Evolutionary conservation across 371 early-diverging fungal genomes (phyloP), one percentile per base, ranked within the genome.

Genomic region (Fennellomyces sp.): DNA sequence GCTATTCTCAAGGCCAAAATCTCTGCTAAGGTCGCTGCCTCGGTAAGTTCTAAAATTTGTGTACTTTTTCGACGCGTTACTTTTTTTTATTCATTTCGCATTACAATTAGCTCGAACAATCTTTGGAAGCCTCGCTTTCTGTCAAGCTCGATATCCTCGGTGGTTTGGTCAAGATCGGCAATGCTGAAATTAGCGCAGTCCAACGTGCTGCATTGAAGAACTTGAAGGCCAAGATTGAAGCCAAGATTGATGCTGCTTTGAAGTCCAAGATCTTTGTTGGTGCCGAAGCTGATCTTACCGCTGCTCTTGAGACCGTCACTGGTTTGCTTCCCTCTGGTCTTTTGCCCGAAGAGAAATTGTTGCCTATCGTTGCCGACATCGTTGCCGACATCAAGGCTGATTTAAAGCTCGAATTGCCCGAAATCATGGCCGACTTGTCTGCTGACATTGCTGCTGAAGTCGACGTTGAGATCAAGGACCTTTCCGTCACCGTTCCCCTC

Each of bases 351-450:
- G 51, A 58, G 6, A 42, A 70, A 47, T 65, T 73, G 36, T 27
- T 65, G 10, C 39, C 53, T 7, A 63, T 61, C n/a, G 36, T 73
- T 33, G 23, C 56, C 17, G 54, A 68, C 15, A 36, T 73, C 21
- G 67, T 69, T 42, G 58, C 61, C 48, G 56, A 68, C 33, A 45
- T 64, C 35, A 59, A 61, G 48, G 56, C 65, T 52, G 28, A 51
- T 5, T 48, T 75, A 21, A 55, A 60, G 41, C 62, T 56, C 12
- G 52, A 67, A 38, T 58, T 73, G 11, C 70, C 70, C 56, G 56
- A 60, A 25, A 61, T 72, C 25, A 48, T 59, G 35, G 64, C 47
- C 17, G 26, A 47, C 8, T 63, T 72, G 39, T 27, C 33, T 10
- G 41, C 39, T 25, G 60, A 58, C 5, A 36, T 65, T 36, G 60